phyloP scores from a whole-genome alignment of 495 filamentous ascomycete genomes.

The Hamigera avellanea region DNA sequence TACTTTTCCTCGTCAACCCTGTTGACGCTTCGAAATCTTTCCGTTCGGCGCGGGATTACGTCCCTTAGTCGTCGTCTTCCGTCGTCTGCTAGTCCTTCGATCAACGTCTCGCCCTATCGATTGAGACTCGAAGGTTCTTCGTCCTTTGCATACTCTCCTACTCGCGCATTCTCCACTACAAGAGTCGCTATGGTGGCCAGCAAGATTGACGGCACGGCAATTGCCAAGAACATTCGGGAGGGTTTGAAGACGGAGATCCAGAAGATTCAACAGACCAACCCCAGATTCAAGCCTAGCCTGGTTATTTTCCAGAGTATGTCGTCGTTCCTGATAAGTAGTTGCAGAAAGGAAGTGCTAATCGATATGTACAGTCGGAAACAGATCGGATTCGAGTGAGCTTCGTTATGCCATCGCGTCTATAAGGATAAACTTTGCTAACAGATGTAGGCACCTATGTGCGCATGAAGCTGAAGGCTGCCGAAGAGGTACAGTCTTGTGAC shows the following conservation, averaged over 20 bases:
- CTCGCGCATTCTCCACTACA: conserved; percentile 38
- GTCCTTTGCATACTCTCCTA: conserved; percentile 1
- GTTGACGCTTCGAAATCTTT: conserved; percentile 1
- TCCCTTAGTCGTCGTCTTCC: conserved; percentile 6
- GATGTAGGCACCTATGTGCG: conserved; percentile 85
- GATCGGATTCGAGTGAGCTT: conserved; percentile 80
- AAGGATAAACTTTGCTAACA: conserved; percentile 12
- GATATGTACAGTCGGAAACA: conserved; percentile 54
- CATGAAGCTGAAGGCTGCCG: conserved; percentile 97
- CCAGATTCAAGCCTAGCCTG: conserved; percentile 76
- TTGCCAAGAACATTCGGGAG: conserved; percentile 81
- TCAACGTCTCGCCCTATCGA: conserved; percentile 2
- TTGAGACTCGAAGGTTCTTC: background rate
- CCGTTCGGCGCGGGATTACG: conserved; percentile 6
- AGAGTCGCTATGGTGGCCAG: conserved; percentile 60
- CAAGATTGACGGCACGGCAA: conserved; percentile 92
- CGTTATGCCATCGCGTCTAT: conserved; percentile 1
- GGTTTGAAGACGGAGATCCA: conserved; percentile 67
- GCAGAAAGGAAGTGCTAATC: background rate
- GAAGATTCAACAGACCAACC: conserved; percentile 66
- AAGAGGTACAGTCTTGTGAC: conserved; percentile 50
- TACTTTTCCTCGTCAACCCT: conserved; percentile 2
- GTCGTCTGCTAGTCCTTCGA: conserved; percentile 8
- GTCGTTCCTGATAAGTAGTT: background rate
- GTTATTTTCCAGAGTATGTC: conserved; percentile 83